Conservation (phyloP, 1,284 basidiomycete genomes). For the Ustilago sp. region DNA sequence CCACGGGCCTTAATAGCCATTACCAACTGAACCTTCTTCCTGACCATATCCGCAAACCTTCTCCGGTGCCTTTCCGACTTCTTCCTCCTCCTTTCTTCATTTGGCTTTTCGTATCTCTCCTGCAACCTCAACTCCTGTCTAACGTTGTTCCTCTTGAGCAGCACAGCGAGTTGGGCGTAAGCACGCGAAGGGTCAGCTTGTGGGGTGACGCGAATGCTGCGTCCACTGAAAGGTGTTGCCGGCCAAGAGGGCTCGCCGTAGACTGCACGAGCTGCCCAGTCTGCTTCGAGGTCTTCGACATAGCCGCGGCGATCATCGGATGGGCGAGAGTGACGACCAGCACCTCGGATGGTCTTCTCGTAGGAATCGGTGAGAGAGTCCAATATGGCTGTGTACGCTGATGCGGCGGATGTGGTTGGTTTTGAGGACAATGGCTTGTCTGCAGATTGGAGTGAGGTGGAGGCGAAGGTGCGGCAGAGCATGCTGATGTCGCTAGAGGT, state of each 20-base stretch:
- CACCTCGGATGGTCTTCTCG: conserved; percentile 27
- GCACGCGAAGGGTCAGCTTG: conserved; percentile 43
- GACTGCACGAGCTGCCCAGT: conserved; percentile 33
- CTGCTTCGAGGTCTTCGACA: conserved; percentile 44
- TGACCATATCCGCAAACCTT: conserved; percentile 66
- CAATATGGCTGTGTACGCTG: conserved; percentile 41
- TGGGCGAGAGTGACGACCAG: conserved; percentile 23
- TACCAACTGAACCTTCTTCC: conserved; percentile 67
- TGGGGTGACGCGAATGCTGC: conserved; percentile 33
- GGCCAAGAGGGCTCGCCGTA: conserved; percentile 49
- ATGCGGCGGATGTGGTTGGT: conserved; percentile 17
- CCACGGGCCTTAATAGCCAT: conserved; percentile 67
- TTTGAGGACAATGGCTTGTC: conserved; percentile 14
- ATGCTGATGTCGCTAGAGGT: conserved; percentile 18
- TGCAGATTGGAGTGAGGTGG: conserved; percentile 22
- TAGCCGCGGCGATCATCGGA: conserved; percentile 34
- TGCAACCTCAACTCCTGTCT: conserved; percentile 60
- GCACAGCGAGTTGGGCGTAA: conserved; percentile 36
- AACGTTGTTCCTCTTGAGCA: conserved; percentile 59
- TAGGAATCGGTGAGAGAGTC: conserved; percentile 36
- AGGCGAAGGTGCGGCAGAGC: conserved; percentile 45
- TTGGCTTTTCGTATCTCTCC: conserved; percentile 68
- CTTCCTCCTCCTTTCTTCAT: conserved; percentile 64
- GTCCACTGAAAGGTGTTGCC: conserved; percentile 39
- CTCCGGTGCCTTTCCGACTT: conserved; percentile 65